These are phyloP conservation scores for Termitomyces sp. DNA, from an alignment of 768 basidiomycete species.

Conservation along the genomic window DNA sequence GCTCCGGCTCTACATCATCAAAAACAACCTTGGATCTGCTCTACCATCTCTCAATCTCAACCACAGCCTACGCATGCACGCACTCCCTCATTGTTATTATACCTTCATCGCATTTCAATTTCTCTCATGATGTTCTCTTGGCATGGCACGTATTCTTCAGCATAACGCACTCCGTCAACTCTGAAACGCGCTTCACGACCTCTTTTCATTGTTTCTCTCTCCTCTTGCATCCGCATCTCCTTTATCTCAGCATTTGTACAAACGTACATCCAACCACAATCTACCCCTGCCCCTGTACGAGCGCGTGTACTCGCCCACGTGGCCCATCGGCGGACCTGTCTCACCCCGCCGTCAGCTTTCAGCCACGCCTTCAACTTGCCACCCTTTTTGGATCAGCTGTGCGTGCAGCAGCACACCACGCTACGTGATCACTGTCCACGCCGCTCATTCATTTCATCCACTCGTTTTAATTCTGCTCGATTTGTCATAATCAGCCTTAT, in stretches of 20 bases:
- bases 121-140: neutral
- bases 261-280: constrained; percentile 7
- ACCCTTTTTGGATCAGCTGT: neutral
- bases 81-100: constrained; percentile 6
- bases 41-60: constrained; percentile 5
- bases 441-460: neutral
- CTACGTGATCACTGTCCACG: constrained; percentile 1
- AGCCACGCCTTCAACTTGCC: neutral
- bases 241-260: constrained; percentile 16
- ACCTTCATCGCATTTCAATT: constrained; percentile 6
- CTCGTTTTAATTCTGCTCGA: constrained; percentile 13
- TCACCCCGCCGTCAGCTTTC: neutral
- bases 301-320: neutral
- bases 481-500: constrained; percentile 16
- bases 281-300: neutral
- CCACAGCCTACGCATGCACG: constrained; percentile 8
- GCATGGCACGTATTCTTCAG: constrained; percentile 2
- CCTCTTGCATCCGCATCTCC: constrained; percentile 12
- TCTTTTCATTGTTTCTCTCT: constrained; percentile 1
- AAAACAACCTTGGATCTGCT: constrained; percentile 9
- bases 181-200: neutral
- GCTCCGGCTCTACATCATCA: neutral
- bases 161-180: constrained; percentile 1
- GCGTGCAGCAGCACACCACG: neutral
- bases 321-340: neutral